Evolutionary conservation across 2,329 filamentous ascomycete genomes (phyloP).

Genomic region (Dryadomyces quercivorus): DNA sequence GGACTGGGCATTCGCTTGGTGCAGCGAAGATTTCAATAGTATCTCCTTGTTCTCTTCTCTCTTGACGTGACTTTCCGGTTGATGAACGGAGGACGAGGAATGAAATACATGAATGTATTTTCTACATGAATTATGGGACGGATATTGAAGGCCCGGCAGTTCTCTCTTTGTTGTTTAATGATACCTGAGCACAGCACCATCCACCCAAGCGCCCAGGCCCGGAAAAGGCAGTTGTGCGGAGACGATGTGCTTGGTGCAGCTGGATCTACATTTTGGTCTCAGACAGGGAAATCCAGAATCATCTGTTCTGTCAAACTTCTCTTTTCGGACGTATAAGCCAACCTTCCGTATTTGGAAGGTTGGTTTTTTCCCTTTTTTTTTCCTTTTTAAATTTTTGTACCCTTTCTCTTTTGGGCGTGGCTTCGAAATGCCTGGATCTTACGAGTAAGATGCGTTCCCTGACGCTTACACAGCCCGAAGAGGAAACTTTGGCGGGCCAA

Average conservation of each 20-base stretch:
- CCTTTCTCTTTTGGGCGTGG: neutral
- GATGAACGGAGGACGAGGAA: too few relatives aligned
- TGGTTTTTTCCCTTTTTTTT: neutral
- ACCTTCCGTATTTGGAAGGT: constrained; percentile 8
- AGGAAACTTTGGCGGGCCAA: neutral
- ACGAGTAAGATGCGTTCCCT: neutral
- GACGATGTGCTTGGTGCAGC: too few relatives aligned
- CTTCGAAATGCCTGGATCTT: neutral
- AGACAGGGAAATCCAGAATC: neutral
- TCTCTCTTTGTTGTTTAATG: neutral
- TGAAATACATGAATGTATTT: too few relatives aligned
- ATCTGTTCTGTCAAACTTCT: neutral
- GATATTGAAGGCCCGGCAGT: neutral
- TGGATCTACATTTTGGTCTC: too few relatives aligned
- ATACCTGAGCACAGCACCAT: neutral
- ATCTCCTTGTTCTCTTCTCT: neutral
- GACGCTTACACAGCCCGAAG: neutral
- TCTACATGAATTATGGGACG: neutral
- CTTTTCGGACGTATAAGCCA: constrained; percentile 8
- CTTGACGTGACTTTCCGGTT: neutral
- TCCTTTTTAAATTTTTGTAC: neutral
- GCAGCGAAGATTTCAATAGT: neutral
- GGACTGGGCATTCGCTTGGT: neutral
- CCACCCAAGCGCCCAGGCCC: too few relatives aligned
- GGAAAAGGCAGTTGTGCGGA: too few relatives aligned